Percentiles rank a stretch among this genome's conserved stretches.
Conservation (phyloP, 352 stramenopile genomes). For the Phytophthora pistaciae region DNA sequence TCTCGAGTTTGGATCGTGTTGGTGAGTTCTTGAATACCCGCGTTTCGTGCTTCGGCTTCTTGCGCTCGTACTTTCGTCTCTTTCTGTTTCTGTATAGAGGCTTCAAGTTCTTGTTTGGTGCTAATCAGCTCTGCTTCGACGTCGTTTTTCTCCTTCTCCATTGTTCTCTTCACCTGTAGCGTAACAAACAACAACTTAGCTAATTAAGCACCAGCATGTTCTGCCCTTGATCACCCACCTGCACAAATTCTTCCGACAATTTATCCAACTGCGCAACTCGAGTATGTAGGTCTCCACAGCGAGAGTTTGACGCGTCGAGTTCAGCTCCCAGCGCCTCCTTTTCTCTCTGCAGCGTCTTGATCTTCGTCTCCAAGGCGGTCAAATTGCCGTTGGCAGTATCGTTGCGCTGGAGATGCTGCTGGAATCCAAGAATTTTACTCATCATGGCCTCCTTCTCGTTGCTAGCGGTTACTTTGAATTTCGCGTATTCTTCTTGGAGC, state of each 20-base stretch:
- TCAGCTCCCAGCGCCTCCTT: constrained; percentile 35
- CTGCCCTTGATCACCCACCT: constrained; percentile 12
- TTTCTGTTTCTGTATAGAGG: constrained; percentile 9
- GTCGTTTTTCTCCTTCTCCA: constrained; percentile 27
- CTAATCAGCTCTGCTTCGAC: constrained; percentile 19
- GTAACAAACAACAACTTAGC: background rate
- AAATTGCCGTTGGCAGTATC: constrained; percentile 35
- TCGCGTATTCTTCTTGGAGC: constrained; percentile 58
- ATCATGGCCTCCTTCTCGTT: constrained; percentile 67
- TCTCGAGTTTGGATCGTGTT: constrained; percentile 41
- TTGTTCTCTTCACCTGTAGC: constrained; percentile 30
- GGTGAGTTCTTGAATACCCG: constrained; percentile 13
- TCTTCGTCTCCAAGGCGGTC: constrained; percentile 43
- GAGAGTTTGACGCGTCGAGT: constrained; percentile 15
- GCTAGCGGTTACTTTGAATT: constrained; percentile 44
- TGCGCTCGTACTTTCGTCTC: constrained; percentile 10
- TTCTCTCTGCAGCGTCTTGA: constrained; percentile 40
- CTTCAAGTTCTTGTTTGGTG: constrained; percentile 21
- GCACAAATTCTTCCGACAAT: constrained; percentile 28
- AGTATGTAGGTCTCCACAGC: constrained; percentile 19
- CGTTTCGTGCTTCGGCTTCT: constrained; percentile 21
- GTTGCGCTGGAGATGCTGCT: constrained; percentile 56
- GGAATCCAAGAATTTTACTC: constrained; percentile 65
- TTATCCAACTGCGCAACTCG: constrained; percentile 22
- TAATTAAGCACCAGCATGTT: background rate